Conservation (phyloP, 1,284 basidiomycete species). For the Moesziomyces globuligerus region DNA sequence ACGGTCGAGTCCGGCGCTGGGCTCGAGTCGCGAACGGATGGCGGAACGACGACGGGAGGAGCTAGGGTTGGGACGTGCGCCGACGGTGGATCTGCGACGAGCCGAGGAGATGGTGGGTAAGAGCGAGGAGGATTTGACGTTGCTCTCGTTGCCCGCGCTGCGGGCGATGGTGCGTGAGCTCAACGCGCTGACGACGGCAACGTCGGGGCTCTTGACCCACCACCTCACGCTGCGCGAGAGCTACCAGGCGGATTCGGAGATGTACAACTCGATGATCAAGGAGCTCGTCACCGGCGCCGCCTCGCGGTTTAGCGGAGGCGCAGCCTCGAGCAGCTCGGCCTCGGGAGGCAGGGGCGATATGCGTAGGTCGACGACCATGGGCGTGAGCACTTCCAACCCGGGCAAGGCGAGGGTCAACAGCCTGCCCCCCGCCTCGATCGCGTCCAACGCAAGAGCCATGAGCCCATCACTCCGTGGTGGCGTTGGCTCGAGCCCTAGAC, state of each 20-base stretch:
- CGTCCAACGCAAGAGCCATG: conserved; percentile 26
- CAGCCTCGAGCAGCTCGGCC: conserved; percentile 13
- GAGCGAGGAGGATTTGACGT: conserved; percentile 57
- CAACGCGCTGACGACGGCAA: conserved; percentile 49
- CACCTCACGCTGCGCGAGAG: conserved; percentile 61
- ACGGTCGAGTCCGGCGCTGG: conserved; percentile 32
- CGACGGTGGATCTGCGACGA: conserved; percentile 47
- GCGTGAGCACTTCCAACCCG: conserved; percentile 9
- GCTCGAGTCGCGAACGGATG: conserved; percentile 41
- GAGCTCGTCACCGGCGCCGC: conserved; percentile 63
- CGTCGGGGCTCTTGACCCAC: conserved; percentile 60
- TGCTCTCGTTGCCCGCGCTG: conserved; percentile 59
- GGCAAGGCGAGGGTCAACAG: conserved; percentile 27
- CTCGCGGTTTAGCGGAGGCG: conserved; percentile 33
- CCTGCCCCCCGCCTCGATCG: conserved; percentile 16
- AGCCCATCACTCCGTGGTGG: conserved; percentile 34
- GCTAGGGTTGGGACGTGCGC: conserved; percentile 47
- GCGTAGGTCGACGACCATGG: conserved; percentile 31
- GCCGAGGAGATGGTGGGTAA: conserved; percentile 50
- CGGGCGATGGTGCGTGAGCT: conserved; percentile 53
- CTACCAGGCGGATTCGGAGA: conserved; percentile 59
- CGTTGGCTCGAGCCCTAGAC: conserved; percentile 13
- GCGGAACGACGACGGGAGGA: conserved; percentile 54
- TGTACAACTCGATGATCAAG: conserved; percentile 65
- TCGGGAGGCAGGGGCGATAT: conserved; percentile 23